Percentiles rank a stretch among this genome's conserved stretches.
phyloP scores from a whole-genome alignment of 805 yeast species.

The Isabelozyma pseudorhagii region DNA sequence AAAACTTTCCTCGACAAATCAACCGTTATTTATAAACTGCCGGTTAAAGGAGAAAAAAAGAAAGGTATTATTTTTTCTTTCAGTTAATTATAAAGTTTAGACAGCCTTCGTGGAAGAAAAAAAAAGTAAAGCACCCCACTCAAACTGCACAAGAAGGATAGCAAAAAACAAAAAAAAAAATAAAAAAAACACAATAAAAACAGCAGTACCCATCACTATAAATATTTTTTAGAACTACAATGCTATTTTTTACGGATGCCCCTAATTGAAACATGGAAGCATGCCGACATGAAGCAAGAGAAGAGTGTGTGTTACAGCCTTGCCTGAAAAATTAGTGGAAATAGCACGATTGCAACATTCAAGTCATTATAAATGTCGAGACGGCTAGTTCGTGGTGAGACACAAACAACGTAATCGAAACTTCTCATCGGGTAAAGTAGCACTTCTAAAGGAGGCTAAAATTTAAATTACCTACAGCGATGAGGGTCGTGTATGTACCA shows the following conservation, averaged over 20 bases:
- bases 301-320: neutral
- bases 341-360: too few species aligned
- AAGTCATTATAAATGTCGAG: neutral
- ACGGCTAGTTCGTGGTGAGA: neutral
- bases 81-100: neutral
- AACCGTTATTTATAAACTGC: too few species aligned
- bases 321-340: too few species aligned
- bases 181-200: too few species aligned
- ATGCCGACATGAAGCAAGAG: neutral
- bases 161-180: neutral
- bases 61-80: too few species aligned
- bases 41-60: too few species aligned
- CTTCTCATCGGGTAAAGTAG: too few species aligned
- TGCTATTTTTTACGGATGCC: too few species aligned
- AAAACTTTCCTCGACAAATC: too few species aligned
- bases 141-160: neutral
- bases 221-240: too few species aligned
- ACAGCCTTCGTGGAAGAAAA: neutral
- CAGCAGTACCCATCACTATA: too few species aligned
- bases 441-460: neutral
- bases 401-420: neutral
- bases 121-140: neutral
- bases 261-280: neutral
- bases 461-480: neutral
- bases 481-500: neutral